These are phyloP conservation scores for Aspergillus saccharolyticus DNA, from an alignment of 495 filamentous ascomycete species.

Conservation along the genomic window DNA sequence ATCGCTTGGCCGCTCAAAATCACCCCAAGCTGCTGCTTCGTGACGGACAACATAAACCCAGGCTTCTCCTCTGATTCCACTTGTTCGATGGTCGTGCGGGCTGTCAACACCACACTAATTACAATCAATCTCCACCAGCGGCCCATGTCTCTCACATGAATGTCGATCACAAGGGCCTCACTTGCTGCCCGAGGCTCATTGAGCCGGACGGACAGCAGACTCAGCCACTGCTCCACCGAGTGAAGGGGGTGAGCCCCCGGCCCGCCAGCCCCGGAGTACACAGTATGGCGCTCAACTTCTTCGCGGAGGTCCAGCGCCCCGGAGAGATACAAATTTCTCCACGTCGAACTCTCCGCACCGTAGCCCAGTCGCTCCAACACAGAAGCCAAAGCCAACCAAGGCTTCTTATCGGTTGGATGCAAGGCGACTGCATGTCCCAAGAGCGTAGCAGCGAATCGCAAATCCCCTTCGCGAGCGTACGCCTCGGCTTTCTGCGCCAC, in stretches of 20 bases:
- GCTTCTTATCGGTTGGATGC: slow-evolving; percentile 3
- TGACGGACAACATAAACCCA: not conserved
- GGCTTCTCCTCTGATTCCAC: not conserved
- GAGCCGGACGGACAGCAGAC: slow-evolving; percentile 12
- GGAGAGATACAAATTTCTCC: slow-evolving; percentile 23
- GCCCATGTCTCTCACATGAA: slow-evolving; percentile 9
- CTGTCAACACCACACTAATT: slow-evolving; percentile 17
- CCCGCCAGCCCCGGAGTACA: not conserved
- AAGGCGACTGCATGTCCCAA: slow-evolving; percentile 19
- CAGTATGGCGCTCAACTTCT: not conserved
- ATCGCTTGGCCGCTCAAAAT: not conserved
- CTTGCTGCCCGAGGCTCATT: slow-evolving; percentile 13
- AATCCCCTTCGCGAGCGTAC: slow-evolving; percentile 11
- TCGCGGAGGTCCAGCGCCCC: slow-evolving; percentile 14
- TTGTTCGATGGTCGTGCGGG: not conserved
- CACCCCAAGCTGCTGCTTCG: not conserved
- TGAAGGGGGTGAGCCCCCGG: slow-evolving; percentile 4
- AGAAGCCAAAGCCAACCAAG: slow-evolving; percentile 3
- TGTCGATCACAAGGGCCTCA: slow-evolving; percentile 11
- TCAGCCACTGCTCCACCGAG: slow-evolving; percentile 13
- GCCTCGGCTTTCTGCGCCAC: slow-evolving; percentile 10
- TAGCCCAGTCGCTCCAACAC: slow-evolving; percentile 24
- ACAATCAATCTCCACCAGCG: slow-evolving; percentile 15
- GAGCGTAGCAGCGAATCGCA: slow-evolving; percentile 21
- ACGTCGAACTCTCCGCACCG: slow-evolving; percentile 20